Conservation (phyloP, 1,284 basidiomycete genomes). For the Cryptococcus wingfieldii region DNA sequence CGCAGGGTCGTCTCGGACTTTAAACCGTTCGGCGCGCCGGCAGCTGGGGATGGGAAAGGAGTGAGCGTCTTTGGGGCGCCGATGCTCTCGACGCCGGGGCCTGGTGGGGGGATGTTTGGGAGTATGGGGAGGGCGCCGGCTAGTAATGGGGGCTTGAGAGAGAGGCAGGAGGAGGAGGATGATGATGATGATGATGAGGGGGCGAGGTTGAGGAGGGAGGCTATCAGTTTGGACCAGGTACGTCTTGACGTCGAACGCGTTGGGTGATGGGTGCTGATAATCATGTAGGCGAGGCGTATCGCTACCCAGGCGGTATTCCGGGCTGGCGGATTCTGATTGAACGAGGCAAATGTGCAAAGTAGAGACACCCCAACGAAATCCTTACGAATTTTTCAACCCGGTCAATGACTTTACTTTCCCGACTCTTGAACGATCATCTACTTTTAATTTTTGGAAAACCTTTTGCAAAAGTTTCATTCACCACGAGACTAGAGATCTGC, state of each 20-base stretch:
- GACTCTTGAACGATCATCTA: background rate
- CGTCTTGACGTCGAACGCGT: conserved; percentile 22
- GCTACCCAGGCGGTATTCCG: conserved; percentile 53
- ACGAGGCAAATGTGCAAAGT: too few relatives aligned
- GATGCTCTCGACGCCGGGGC: conserved; percentile 36
- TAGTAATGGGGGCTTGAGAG: conserved; percentile 30
- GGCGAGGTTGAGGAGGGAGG: conserved; percentile 66
- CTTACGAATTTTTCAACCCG: background rate
- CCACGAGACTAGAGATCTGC: too few relatives aligned
- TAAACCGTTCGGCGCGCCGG: conserved; percentile 72
- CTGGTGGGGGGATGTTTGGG: conserved; percentile 50
- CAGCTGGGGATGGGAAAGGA: conserved; percentile 5
- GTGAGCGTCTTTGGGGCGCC: conserved; percentile 50
- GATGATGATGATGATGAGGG: conserved; percentile 51
- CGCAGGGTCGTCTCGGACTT: conserved; percentile 84
- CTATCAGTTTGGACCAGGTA: conserved; percentile 84
- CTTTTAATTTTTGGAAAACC: too few relatives aligned
- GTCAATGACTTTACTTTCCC: background rate
- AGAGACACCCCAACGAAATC: background rate
- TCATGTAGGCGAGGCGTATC: conserved; percentile 49
- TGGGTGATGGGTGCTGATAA: background rate
- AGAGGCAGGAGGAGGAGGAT: conserved; percentile 53
- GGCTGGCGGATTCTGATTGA: conserved; percentile 33
- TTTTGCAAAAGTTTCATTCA: too few relatives aligned
- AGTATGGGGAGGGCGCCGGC: conserved; percentile 32